Base-by-base conservation (phyloP, 108 stramenopile species). In the Nitzschia sp. region DNA sequence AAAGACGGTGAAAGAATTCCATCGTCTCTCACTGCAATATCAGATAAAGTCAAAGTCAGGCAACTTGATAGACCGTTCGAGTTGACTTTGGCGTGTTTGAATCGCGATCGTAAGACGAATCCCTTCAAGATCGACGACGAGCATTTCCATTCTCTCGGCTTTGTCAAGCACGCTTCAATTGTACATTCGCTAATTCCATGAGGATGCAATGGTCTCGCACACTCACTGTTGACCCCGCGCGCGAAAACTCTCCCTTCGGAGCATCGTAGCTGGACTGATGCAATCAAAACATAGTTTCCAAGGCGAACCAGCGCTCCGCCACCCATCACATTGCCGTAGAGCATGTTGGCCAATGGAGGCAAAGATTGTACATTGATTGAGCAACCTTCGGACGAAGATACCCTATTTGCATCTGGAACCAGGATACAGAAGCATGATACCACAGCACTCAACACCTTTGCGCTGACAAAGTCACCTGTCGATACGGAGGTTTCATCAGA, bases 361-460 rank as follows among this genome's bases (percentile, higher is more conserved):
- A 63, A 19, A 13, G 63, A 3, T 46, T 46, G 27, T 13, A 17
- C 22, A 26, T 30, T 63, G 63, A 41, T 50, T 4, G 48, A 22
- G 28, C 8, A 3, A 41, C 19, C 22, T 21, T 61, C 4, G 27
- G 36, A 23, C 4, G 19, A 31, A 17, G 4, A 13, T 29, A 41
- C 9, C 13, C 17, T 41, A 17, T 61, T 23, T 27, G 64, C 3
- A 15, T 41, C 13, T 41, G 53, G 22, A 13, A 23, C 25, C 30
- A 80, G 75, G 33, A 88, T n/a, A 65, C 85, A 89, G 36, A 86
- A 54, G 45, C 83, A 82, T 2, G 88, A 84, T 21, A 89, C 78
- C 27, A 80, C 44, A 17, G 70, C 72, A 4, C 58, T 65, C 28
- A 77, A 63, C 31, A 88, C 58, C 22, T 77, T 61, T 34, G 68